Evolutionary conservation across 176 grass and related monocot species (phyloP).

Genomic region (Miscanthus lutarioriparius): DNA sequence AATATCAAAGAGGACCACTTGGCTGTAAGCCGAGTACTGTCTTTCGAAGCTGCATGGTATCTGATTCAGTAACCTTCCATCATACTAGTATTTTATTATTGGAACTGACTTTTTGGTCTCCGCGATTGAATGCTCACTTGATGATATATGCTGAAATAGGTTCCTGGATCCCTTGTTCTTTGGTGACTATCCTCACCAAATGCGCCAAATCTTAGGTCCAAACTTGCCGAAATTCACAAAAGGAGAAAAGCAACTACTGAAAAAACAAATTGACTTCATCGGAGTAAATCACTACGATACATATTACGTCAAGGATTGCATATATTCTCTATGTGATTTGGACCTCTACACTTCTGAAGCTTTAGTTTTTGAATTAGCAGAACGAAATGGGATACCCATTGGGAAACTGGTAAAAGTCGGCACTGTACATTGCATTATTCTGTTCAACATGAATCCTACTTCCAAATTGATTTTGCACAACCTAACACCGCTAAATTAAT

Average conservation of each 20-base stretch:
- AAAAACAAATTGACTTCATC: slow-evolving; percentile 59
- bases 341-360: slow-evolving; percentile 38
- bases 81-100: background rate
- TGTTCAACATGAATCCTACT: background rate
- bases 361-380: slow-evolving; percentile 40
- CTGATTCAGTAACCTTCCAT: background rate
- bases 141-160: slow-evolving; percentile 39
- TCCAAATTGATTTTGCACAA: background rate
- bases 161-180: slow-evolving; percentile 61
- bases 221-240: slow-evolving; percentile 57
- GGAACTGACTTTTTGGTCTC: background rate
- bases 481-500: background rate
- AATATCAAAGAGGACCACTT: slow-evolving; percentile 48
- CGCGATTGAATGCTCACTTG: background rate
- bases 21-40: slow-evolving; percentile 51
- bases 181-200: slow-evolving; percentile 57
- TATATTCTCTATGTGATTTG: slow-evolving; percentile 20
- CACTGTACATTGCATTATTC: background rate
- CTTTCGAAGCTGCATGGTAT: slow-evolving; percentile 59
- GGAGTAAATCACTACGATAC: slow-evolving; percentile 53
- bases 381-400: slow-evolving; percentile 34
- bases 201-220: slow-evolving; percentile 54
- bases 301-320: too few relatives aligned
- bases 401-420: slow-evolving; percentile 52
- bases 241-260: slow-evolving; percentile 42